Percentiles rank a stretch among this genome's conserved stretches.
phyloP scores from a whole-genome alignment of 257 asterid species.

The Fraxinus americana region DNA sequence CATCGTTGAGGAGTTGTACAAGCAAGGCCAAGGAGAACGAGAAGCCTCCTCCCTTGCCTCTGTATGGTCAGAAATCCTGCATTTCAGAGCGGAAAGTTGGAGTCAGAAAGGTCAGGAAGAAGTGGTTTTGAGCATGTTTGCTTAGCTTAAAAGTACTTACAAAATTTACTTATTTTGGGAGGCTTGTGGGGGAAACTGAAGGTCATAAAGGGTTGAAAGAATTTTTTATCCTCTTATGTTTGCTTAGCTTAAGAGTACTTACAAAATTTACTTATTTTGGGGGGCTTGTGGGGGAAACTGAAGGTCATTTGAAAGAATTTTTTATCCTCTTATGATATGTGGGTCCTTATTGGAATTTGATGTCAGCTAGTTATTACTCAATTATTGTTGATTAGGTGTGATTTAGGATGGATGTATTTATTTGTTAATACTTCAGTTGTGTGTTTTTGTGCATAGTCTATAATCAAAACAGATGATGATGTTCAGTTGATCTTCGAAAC shows the following conservation, averaged over 20 bases:
- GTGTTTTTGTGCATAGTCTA: not conserved
- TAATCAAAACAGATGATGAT: too few relatives aligned
- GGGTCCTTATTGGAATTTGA: not conserved
- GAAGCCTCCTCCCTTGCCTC: conserved; percentile 58
- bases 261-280: not conserved
- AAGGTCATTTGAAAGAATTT: not conserved
- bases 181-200: not conserved
- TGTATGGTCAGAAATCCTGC: conserved; percentile 47
- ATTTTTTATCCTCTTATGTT: not conserved
- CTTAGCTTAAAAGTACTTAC: not conserved
- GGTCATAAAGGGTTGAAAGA: not conserved
- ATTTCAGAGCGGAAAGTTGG: conserved; percentile 49
- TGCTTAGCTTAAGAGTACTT: not conserved
- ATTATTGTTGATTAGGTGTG: not conserved
- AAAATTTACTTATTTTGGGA: not conserved
- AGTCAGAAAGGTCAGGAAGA: conserved; percentile 46
- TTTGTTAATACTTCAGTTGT: not conserved
- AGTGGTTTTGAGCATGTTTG: conserved; percentile 23
- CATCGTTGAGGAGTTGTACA: conserved; percentile 56
- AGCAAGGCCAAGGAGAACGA: conserved; percentile 55
- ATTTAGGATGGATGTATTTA: too few relatives aligned
- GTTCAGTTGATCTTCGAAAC: too few relatives aligned
- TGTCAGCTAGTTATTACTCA: not conserved
- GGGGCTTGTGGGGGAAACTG: not conserved
- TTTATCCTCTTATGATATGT: not conserved